phyloP scores from a whole-genome alignment of 2,329 filamentous ascomycete genomes.

The Balansia obtecta region DNA sequence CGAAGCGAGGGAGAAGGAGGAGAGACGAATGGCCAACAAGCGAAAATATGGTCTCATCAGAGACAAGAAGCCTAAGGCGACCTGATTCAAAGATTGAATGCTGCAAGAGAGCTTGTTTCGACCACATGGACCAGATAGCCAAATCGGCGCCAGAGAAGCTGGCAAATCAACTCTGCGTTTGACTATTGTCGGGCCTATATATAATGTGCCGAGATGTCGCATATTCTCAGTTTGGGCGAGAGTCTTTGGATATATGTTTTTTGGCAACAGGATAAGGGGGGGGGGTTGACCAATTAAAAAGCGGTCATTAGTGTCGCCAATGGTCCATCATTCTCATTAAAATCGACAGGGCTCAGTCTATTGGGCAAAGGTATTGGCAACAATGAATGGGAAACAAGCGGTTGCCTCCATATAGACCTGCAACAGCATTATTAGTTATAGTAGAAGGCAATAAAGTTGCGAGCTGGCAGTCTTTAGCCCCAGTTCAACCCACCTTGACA shows the following conservation, averaged over 20 bases:
- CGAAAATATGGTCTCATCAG: conserved; percentile 12
- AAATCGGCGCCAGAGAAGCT: too few species aligned
- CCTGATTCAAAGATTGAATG: background rate
- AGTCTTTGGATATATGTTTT: too few species aligned
- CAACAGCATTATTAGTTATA: conserved; percentile 14
- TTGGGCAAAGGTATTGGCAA: conserved; percentile 55
- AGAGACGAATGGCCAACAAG: conserved; percentile 13
- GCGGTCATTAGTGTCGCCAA: background rate
- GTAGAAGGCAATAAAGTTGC: background rate
- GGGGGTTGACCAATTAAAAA: too few species aligned
- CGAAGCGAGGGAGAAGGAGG: conserved; percentile 9
- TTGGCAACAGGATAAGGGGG: too few species aligned
- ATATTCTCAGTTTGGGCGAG: too few species aligned
- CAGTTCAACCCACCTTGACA: conserved; percentile 57
- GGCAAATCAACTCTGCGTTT: too few species aligned
- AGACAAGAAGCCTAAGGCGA: conserved; percentile 5
- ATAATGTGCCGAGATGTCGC: too few species aligned
- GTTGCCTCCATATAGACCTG: conserved; percentile 52
- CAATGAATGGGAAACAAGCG: conserved; percentile 52
- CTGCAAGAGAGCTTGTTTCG: background rate
- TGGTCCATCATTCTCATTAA: background rate
- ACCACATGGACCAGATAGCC: background rate
- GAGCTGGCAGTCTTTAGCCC: background rate
- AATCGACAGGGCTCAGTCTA: conserved; percentile 17
- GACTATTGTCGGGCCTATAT: too few species aligned